Evolutionary conservation across 192 early-diverging fungal species (phyloP).

Genomic region (Mortierella antarctica): DNA sequence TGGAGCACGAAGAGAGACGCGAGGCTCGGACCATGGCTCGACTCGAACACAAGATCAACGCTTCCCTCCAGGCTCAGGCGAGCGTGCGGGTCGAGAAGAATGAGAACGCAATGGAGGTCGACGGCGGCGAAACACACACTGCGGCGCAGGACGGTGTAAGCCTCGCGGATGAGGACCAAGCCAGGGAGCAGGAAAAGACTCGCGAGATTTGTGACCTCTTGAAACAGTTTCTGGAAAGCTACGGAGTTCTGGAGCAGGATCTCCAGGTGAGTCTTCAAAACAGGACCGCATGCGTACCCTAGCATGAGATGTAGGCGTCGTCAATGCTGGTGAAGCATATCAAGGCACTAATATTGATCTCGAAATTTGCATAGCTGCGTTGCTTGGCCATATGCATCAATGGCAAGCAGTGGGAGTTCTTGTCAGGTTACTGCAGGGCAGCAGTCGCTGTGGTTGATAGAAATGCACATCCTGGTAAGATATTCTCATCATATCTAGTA

Average conservation of each 20-base stretch:
- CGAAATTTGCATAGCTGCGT: slow-evolving; percentile 14
- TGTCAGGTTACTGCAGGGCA: slow-evolving; percentile 33
- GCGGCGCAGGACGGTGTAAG: not conserved
- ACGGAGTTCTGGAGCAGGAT: slow-evolving; percentile 26
- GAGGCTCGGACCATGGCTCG: slow-evolving; percentile 9
- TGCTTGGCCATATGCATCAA: slow-evolving; percentile 34
- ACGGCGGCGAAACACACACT: not conserved
- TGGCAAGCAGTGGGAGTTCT: slow-evolving; percentile 35
- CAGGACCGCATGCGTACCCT: not conserved
- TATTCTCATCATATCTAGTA: not conserved
- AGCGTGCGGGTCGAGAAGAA: not conserved
- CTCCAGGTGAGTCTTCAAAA: slow-evolving; percentile 19
- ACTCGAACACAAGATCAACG: not conserved
- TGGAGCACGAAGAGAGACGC: slow-evolving; percentile 20
- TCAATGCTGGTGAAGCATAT: not conserved
- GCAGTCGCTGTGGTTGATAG: slow-evolving; percentile 21
- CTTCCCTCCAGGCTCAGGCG: not conserved
- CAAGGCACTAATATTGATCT: not conserved
- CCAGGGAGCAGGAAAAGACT: slow-evolving; percentile 15
- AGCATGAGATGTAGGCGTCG: not conserved
- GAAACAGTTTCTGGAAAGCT: slow-evolving; percentile 3
- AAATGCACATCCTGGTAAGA: slow-evolving; percentile 20
- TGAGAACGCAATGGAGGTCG: slow-evolving; percentile 11
- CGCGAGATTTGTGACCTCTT: slow-evolving; percentile 20
- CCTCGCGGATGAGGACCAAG: slow-evolving; percentile 5